Percentiles rank a stretch among this genome's conserved stretches.
phyloP scores from a whole-genome alignment of 1,284 basidiomycete species.

The Boletus sp. region DNA sequence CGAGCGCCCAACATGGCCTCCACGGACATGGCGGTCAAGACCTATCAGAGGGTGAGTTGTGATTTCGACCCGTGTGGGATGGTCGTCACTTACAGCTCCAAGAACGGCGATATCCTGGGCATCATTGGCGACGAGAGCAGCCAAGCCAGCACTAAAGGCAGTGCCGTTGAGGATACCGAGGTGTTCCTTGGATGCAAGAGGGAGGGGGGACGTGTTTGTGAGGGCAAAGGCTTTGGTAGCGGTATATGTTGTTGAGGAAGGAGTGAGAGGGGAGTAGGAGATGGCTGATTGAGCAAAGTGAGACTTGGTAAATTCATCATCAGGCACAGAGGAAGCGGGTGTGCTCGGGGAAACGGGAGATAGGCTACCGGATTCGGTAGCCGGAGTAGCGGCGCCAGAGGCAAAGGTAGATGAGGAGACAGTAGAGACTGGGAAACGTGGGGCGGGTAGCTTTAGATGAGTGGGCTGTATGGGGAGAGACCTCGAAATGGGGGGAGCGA shows the following conservation, averaged over 20 bases:
- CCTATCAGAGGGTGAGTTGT: constrained; percentile 39
- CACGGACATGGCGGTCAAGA: constrained; percentile 80
- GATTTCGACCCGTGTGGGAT: not conserved
- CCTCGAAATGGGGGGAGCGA: constrained; percentile 7
- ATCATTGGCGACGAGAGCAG: constrained; percentile 66
- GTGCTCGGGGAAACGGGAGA: constrained; percentile 30
- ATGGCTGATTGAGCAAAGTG: not conserved
- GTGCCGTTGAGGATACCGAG: constrained; percentile 82
- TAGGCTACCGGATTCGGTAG: constrained; percentile 10
- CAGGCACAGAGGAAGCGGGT: constrained; percentile 29
- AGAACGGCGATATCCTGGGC: constrained; percentile 71
- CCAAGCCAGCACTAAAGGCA: constrained; percentile 72
- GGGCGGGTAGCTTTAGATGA: constrained; percentile 8
- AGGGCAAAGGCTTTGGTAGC: constrained; percentile 66
- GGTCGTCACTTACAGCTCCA: constrained; percentile 35
- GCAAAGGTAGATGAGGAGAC: constrained; percentile 1
- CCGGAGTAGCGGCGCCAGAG: constrained; percentile 23
- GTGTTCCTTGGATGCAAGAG: constrained; percentile 79
- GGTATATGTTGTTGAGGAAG: constrained; percentile 34
- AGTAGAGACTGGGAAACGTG: constrained; percentile 11
- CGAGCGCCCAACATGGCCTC: constrained; percentile 76
- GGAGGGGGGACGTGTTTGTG: constrained; percentile 65
- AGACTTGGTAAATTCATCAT: constrained; percentile 22
- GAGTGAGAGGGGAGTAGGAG: not conserved
- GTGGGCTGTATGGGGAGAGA: not conserved